Evolutionary conservation across 2,329 filamentous ascomycete genomes (phyloP).

Genomic region (Neoarthrinium moseri): DNA sequence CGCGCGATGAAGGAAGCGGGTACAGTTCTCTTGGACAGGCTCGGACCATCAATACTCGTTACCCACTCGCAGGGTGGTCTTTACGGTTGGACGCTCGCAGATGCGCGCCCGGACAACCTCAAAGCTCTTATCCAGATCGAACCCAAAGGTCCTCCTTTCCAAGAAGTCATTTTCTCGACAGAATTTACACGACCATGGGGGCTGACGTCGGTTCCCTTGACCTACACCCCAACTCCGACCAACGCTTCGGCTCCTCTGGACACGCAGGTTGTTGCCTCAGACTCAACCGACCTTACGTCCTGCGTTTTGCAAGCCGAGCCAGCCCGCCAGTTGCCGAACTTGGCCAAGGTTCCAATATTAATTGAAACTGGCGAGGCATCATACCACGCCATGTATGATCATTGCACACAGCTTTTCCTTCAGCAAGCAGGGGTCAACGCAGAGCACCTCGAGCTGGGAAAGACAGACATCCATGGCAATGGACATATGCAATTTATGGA

Average conservation of each 20-base stretch:
- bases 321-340: conserved; percentile 5
- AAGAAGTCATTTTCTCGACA: conserved; percentile 18
- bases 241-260: conserved; percentile 15
- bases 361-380: conserved; percentile 13
- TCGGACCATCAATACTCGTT: conserved; percentile 7
- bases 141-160: conserved; percentile 14
- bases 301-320: conserved; percentile 11
- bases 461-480: conserved; percentile 8
- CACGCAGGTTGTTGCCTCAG: not conserved
- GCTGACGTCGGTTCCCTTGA: conserved; percentile 25
- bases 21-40: conserved; percentile 6
- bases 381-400: conserved; percentile 15
- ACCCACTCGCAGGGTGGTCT: conserved; percentile 10
- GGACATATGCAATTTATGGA: conserved; percentile 9
- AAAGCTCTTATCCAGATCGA: conserved; percentile 9
- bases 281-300: not conserved
- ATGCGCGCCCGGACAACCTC: conserved; percentile 9
- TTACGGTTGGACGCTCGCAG: conserved; percentile 12
- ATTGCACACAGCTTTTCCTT: conserved; percentile 11
- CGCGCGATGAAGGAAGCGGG: conserved; percentile 2
- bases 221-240: conserved; percentile 21
- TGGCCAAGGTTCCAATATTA: conserved; percentile 10
- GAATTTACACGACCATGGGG: conserved; percentile 21
- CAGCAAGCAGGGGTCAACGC: conserved; percentile 12
- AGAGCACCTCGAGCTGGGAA: conserved; percentile 6